A percentile compares a stretch with the other conserved stretches of the same genome.
These are phyloP conservation scores for Rugosomyces carneus DNA, from an alignment of 1,284 basidiomycete species.

Conservation along the genomic window DNA sequence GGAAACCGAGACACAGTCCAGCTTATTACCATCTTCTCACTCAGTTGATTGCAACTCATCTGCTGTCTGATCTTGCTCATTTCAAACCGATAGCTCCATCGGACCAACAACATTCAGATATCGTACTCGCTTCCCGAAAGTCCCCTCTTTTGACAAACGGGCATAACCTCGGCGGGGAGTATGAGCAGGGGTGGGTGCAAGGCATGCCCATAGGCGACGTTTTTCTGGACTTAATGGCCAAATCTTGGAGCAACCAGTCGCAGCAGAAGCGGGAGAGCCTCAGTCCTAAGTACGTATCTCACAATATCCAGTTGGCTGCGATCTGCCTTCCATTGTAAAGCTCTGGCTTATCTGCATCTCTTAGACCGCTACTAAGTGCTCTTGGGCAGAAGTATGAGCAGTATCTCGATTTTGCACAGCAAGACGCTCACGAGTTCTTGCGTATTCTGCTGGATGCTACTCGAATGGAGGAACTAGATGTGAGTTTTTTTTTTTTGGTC, in stretches of 20 bases:
- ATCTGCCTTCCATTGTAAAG: not conserved
- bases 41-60: conserved; percentile 61
- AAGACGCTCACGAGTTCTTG: conserved; percentile 92
- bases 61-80: conserved; percentile 54
- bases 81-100: conserved; percentile 42
- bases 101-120: conserved; percentile 32
- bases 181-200: conserved; percentile 46
- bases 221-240: conserved; percentile 49
- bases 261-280: conserved; percentile 41
- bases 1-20: not conserved
- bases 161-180: conserved; percentile 43
- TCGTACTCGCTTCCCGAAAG: conserved; percentile 38
- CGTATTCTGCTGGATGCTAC: conserved; percentile 88
- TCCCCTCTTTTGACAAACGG: conserved; percentile 66
- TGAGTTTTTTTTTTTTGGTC: conserved; percentile 31
- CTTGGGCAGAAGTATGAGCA: conserved; percentile 88
- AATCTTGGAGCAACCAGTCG: conserved; percentile 57
- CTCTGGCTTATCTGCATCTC: not conserved
- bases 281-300: conserved; percentile 52
- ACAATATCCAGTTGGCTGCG: not conserved
- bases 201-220: conserved; percentile 63
- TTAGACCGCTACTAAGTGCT: conserved; percentile 55
- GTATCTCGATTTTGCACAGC: conserved; percentile 87
- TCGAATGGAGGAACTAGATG: conserved; percentile 92
- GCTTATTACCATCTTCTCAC: conserved; percentile 1